These are phyloP conservation scores for Xerocomellus dryophilus DNA, from an alignment of 768 basidiomycete species.

Conservation along the genomic window DNA sequence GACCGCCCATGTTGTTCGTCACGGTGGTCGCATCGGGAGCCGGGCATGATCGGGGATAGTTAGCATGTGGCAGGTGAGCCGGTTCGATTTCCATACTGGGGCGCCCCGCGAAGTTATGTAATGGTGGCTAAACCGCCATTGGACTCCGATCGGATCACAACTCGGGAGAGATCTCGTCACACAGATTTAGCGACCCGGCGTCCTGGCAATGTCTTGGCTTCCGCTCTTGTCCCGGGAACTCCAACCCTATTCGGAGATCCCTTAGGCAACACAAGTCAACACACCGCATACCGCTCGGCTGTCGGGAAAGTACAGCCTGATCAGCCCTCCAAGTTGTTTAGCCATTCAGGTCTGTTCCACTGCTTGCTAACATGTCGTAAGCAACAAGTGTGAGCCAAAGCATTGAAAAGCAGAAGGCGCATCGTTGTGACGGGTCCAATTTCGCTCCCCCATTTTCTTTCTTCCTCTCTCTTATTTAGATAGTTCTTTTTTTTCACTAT, in stretches of 20 bases:
- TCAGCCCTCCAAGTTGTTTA: background rate
- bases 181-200: slow-evolving; percentile 2
- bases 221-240: background rate
- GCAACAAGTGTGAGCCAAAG: background rate
- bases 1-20: too few species aligned
- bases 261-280: too few species aligned
- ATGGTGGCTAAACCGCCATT: background rate
- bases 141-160: background rate
- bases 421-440: background rate
- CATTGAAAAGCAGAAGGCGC: slow-evolving; percentile 14
- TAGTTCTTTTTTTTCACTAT: slow-evolving; percentile 14
- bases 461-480: background rate
- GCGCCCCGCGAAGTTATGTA: background rate
- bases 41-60: background rate
- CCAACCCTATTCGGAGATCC: background rate
- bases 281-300: background rate
- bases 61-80: slow-evolving; percentile 5
- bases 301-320: background rate
- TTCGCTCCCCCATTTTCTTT: background rate
- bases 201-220: background rate
- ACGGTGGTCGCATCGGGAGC: background rate
- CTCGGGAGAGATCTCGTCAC: background rate
- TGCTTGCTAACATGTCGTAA: slow-evolving; percentile 8
- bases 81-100: slow-evolving; percentile 14
- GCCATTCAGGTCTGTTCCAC: background rate